Evolutionary conservation across 2,329 filamentous ascomycete genomes (phyloP).

Genomic region (Claviceps fusiformis): DNA sequence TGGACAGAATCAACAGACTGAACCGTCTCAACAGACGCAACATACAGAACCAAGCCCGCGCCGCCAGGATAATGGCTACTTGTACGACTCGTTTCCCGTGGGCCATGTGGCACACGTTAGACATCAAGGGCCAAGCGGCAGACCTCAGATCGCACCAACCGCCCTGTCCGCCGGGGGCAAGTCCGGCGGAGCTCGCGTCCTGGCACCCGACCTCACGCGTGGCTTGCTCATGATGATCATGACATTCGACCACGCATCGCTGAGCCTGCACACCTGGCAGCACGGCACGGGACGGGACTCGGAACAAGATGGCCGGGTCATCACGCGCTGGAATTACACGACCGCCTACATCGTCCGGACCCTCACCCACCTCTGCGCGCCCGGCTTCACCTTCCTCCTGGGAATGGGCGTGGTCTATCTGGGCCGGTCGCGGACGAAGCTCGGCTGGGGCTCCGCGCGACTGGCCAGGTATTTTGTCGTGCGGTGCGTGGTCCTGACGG

Average conservation of each 20-base stretch:
- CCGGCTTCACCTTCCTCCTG: constrained; percentile 32
- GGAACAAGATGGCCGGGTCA: constrained; percentile 22
- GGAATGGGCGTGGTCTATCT: constrained; percentile 33
- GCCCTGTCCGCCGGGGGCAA: background rate
- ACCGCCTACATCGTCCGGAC: constrained; percentile 25
- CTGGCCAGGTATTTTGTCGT: constrained; percentile 26
- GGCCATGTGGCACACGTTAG: constrained; percentile 2
- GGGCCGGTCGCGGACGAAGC: constrained; percentile 23
- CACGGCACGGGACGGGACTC: constrained; percentile 24
- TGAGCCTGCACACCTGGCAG: constrained; percentile 26
- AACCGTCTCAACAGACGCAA: background rate
- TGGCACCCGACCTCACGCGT: constrained; percentile 30
- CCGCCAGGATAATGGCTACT: constrained; percentile 5
- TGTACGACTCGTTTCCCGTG: constrained; percentile 9
- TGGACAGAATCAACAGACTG: no score
- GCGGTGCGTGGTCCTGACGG: constrained; percentile 22
- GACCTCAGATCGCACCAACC: background rate
- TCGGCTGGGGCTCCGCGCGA: constrained; percentile 23
- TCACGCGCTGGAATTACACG: constrained; percentile 24
- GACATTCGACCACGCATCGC: constrained; percentile 29
- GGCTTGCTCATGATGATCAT: constrained; percentile 31
- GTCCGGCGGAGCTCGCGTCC: constrained; percentile 14
- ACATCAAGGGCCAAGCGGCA: background rate
- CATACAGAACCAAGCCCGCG: background rate
- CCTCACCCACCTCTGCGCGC: constrained; percentile 30